These are phyloP conservation scores for Amanita thiersii DNA, from an alignment of 768 basidiomycete species.

Conservation along the genomic window DNA sequence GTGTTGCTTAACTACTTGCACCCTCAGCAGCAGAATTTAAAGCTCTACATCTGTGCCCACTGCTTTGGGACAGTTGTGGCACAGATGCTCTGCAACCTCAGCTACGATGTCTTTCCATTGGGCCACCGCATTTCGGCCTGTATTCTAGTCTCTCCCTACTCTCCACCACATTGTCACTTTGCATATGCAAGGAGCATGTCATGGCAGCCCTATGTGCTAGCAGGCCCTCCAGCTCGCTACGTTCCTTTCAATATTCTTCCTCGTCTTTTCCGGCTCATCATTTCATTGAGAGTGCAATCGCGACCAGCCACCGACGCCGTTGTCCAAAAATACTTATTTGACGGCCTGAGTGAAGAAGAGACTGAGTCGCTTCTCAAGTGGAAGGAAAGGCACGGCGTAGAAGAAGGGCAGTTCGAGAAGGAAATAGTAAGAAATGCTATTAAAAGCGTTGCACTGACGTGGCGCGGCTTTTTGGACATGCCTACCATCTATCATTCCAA, in stretches of 20 bases:
- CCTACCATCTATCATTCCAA: constrained; percentile 35
- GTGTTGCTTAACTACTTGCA: constrained; percentile 43
- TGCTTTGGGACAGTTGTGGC: constrained; percentile 48
- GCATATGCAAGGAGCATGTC: constrained; percentile 38
- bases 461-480: constrained; percentile 44
- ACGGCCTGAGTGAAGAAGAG: constrained; percentile 28
- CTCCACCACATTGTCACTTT: constrained; percentile 38
- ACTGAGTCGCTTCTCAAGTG: constrained; percentile 29
- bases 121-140: constrained; percentile 37
- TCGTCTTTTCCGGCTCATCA: constrained; percentile 20
- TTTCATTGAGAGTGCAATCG: constrained; percentile 28
- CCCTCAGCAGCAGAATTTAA: constrained; percentile 29
- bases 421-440: constrained; percentile 31
- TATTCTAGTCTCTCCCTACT: constrained; percentile 36
- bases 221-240: constrained; percentile 35
- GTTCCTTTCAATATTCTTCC: constrained; percentile 31
- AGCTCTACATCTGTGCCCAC: constrained; percentile 42
- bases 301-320: constrained; percentile 32
- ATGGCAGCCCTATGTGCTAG: constrained; percentile 35
- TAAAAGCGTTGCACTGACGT: constrained; percentile 39
- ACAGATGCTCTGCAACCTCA: constrained; percentile 47
- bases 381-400: constrained; percentile 28
- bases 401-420: constrained; percentile 35
- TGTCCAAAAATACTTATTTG: constrained; percentile 28
- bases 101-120: constrained; percentile 43